Base-by-base conservation (phyloP, 495 filamentous ascomycete species). In the Annulohypoxylon moriforme region DNA sequence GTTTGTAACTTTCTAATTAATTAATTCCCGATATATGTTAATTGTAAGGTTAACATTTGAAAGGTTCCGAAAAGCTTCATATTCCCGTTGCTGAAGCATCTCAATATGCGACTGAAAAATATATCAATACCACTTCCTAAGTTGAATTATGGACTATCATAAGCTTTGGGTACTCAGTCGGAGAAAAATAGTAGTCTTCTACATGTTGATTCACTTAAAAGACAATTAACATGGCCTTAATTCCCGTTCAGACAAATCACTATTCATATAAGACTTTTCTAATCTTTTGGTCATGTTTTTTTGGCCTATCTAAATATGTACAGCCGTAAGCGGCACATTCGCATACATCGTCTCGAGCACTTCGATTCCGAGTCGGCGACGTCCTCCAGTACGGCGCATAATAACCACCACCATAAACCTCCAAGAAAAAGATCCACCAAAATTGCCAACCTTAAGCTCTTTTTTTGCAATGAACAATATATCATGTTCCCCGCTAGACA, bases 311-410 rank as follows among this genome's bases (percentile, higher is more conserved):
- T 75, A 75, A 64, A 40, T 78, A 76, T 78, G 68, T 78, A 78
- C 76, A 78, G 63, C 74, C 70, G 70, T 46, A 73, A 75, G 63
- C 71, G 72, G 71, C 63, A 46, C 68, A 71, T 61, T 61, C 49
- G 58, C 62, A 63, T 50, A 66, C 68, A 64, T 78, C 76, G 74
- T 78, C 74, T 76, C 76, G 76, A 78, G 76, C 76, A 78, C 76
- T 78, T 78, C 76, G 76, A 78, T 78, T 76, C 69, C 74, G 76
- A 78, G 66, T 44, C 67, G 64, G 69, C 47, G 59, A 68, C 49
- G 70, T 69, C 66, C 67, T 71, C 67, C 76, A 71, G 65, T 60
- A 62, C 76, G 70, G 71, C 61, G 47, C 65, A 64, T 68, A 64
- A 59, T 58, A 63, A 62, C 50, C 71, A 67, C 56, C 50, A 68